Base-by-base conservation (phyloP, 768 basidiomycete genomes). In the Tremella fuciformis region DNA sequence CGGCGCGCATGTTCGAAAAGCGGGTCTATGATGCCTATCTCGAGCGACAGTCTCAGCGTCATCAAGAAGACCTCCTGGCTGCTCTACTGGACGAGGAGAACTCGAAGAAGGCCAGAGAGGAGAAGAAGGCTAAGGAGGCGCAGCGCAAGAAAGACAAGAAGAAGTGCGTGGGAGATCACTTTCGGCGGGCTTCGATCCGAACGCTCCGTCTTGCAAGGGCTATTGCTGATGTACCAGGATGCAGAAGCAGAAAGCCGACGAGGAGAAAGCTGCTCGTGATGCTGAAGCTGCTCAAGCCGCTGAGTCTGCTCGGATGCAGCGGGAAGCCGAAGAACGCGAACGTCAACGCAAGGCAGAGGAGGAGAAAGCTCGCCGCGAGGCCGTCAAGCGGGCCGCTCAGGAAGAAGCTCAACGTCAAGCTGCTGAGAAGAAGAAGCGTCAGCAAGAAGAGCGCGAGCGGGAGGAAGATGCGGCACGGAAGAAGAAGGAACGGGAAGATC, bases 121-220 rank as follows among this genome's bases (percentile, higher is more conserved):
- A 85, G 55, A 94, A 96, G 83, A 86, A 85, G 78, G 89, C 90
- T 77, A 88, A 88, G 75, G 88, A 86, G 62, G 89, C 91, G 79
- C 92, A 96, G 83, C 93, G 93, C 83, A 98, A 96, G 83, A 99
- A 97, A 83, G 96, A 97, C 78, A 97, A 97, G 81, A 92, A 91
- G 83, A 86, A 81, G 92, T 94, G 66, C 54, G 81, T 67, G 1
- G 1, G 72, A 22, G 34, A 57, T 55, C 64, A 26, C 52, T 18
- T 21, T 24, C 24, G 8, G 16, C 22, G n/a, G 18, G n/a, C 21
- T 34, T 21, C 26, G 26, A 18, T n/a, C n/a, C n/a, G n/a, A n/a
- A n/a, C n/a, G n/a, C n/a, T 34, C 6, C 29, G 29, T 4, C 4
- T 24, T 26, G 9, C n/a, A 25, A 16, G 48, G 7, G 24, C 22